Evolutionary conservation across 768 basidiomycete species (phyloP).

Genomic region (Asterophora lycoperdoides): DNA sequence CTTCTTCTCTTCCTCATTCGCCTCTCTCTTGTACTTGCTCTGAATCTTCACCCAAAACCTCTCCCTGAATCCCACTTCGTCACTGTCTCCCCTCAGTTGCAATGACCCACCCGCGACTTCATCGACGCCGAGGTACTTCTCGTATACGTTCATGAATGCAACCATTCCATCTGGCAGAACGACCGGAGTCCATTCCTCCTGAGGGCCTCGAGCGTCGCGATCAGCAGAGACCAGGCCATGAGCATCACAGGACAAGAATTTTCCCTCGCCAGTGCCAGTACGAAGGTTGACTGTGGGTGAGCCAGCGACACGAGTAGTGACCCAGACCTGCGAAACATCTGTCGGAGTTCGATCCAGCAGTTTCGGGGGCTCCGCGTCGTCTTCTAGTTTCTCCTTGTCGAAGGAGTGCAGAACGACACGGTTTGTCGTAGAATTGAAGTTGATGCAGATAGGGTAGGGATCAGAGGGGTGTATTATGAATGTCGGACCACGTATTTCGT

Average conservation of each 20-base stretch:
- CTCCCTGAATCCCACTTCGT: conserved; percentile 80
- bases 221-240: conserved; percentile 82
- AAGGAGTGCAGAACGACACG: conserved; percentile 62
- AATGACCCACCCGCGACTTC: conserved; percentile 82
- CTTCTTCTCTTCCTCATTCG: conserved; percentile 71
- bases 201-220: conserved; percentile 85
- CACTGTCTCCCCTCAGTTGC: conserved; percentile 77
- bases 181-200: conserved; percentile 92
- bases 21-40: conserved; percentile 83
- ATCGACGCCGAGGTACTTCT: conserved; percentile 82
- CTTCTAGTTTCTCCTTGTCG: conserved; percentile 55
- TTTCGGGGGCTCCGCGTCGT: conserved; percentile 36
- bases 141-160: conserved; percentile 84
- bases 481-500: conserved; percentile 82
- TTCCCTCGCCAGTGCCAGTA: conserved; percentile 82
- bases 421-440: conserved; percentile 73
- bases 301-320: conserved; percentile 80
- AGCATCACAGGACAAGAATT: conserved; percentile 85
- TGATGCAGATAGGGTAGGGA: conserved; percentile 69
- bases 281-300: conserved; percentile 82
- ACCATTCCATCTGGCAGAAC: conserved; percentile 82
- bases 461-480: conserved; percentile 83
- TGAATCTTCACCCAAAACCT: conserved; percentile 90
- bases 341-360: conserved; percentile 67
- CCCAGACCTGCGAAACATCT: conserved; percentile 90